Percentiles rank a stretch among this genome's conserved stretches.
phyloP scores from a whole-genome alignment of 257 asterid genomes.

The Scutellaria barbata region DNA sequence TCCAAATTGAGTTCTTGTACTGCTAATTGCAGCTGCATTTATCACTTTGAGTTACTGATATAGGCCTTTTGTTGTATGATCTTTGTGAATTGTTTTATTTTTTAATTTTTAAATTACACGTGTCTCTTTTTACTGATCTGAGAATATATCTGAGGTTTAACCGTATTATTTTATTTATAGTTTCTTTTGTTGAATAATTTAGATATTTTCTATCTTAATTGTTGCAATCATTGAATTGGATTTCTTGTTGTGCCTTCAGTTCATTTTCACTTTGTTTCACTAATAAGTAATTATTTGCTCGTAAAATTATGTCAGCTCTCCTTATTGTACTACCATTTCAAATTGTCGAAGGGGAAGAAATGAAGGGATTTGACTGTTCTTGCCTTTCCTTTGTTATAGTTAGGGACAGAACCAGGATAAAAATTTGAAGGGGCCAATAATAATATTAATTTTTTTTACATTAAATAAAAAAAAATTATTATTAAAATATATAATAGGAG shows the following conservation, averaged over 20 bases:
- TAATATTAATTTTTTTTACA: no score
- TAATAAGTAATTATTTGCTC: not conserved
- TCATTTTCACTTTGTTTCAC: not conserved
- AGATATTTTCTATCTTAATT: not conserved
- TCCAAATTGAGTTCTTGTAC: constrained; percentile 4
- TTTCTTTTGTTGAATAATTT: not conserved
- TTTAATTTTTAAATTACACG: not conserved
- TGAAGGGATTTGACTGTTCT: not conserved
- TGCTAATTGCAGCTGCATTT: constrained; percentile 30
- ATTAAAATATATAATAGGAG: no score
- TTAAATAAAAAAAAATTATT: no score
- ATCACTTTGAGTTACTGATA: constrained; percentile 2
- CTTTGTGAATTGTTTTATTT: not conserved
- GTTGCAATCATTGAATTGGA: not conserved
- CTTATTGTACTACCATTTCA: not conserved
- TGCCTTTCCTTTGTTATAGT: not conserved
- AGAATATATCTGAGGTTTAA: constrained; percentile 6
- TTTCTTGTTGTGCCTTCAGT: not conserved
- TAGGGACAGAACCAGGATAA: no score
- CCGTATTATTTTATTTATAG: not conserved
- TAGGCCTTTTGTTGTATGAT: constrained; percentile 8
- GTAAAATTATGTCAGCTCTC: constrained; percentile 1
- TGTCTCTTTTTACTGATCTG: constrained; percentile 3
- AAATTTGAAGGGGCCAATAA: no score
- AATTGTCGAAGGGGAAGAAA: not conserved